phyloP scores from a whole-genome alignment of 2,329 filamentous ascomycete species.

The Exserohilum rostratum region DNA sequence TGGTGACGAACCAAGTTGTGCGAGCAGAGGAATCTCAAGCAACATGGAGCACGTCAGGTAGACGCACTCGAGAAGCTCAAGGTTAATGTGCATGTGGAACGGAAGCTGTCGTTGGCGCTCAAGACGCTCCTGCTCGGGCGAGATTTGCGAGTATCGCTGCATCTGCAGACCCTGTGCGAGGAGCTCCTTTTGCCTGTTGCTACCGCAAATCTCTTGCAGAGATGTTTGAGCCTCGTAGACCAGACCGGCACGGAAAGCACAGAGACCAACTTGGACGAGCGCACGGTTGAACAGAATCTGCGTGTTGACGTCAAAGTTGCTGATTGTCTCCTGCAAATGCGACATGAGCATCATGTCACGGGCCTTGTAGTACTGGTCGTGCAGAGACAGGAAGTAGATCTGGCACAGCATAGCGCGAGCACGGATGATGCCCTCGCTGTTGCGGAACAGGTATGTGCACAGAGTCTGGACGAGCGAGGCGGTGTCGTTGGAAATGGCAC shows the following conservation, averaged over 20 bases:
- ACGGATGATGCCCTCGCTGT: conserved; percentile 95
- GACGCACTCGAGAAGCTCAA: conserved; percentile 96
- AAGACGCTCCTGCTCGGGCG: conserved; percentile 94
- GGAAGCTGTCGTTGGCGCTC: conserved; percentile 97
- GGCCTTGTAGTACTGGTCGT: conserved; percentile 97
- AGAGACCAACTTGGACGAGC: conserved; percentile 95
- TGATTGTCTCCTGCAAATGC: conserved; percentile 95
- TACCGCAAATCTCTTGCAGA: conserved; percentile 96
- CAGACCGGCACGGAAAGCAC: conserved; percentile 94
- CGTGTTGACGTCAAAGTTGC: conserved; percentile 93
- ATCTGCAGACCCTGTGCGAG: conserved; percentile 98
- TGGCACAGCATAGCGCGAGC: conserved; percentile 97
- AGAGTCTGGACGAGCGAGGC: conserved; percentile 80
- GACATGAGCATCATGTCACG: conserved; percentile 99
- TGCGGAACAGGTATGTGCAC: conserved; percentile 91
- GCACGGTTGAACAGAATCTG: conserved; percentile 99
- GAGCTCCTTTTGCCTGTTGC: conserved; percentile 95
- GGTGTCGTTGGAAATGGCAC: conserved; percentile 70
- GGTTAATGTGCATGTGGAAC: conserved; percentile 99
- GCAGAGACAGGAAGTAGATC: conserved; percentile 96
- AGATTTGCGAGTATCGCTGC: conserved; percentile 94
- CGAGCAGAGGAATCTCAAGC: conserved; percentile 94
- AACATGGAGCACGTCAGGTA: conserved; percentile 99
- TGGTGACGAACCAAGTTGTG: conserved; percentile 93
- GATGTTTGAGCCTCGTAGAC: conserved; percentile 98